Percentiles rank a stretch among this genome's conserved stretches.
Conservation (phyloP, 768 basidiomycete species). For the Boletus vermiculosoides region DNA sequence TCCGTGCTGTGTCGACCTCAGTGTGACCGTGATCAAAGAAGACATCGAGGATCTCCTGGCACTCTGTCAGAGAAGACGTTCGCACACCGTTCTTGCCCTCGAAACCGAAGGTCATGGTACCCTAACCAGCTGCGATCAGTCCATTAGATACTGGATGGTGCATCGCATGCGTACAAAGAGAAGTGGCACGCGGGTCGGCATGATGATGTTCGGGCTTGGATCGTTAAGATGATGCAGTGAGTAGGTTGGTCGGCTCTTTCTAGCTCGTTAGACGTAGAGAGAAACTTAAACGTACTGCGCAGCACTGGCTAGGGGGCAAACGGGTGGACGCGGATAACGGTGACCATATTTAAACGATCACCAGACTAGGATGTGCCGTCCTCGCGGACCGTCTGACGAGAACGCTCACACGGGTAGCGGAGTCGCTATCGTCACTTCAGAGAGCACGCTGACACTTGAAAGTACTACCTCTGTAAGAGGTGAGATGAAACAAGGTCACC, state of each 20-base stretch:
- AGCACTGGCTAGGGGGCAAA: too few relatives aligned
- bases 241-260: background rate
- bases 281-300: background rate
- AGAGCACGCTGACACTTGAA: background rate
- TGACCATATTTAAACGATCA: background rate
- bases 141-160: background rate
- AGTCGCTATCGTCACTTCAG: background rate
- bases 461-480: background rate
- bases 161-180: constrained; percentile 20
- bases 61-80: constrained; percentile 33
- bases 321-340: background rate
- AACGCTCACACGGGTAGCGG: background rate
- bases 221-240: background rate
- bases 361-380: background rate
- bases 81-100: constrained; percentile 43
- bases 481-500: background rate
- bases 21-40: constrained; percentile 43
- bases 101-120: constrained; percentile 49
- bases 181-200: constrained; percentile 31
- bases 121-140: constrained; percentile 26
- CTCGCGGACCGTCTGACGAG: background rate
- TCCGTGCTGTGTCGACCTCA: constrained; percentile 51
- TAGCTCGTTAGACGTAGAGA: background rate
- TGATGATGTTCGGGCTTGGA: background rate
- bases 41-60: constrained; percentile 45